A percentile compares a stretch with the other conserved stretches of the same genome.
These are phyloP conservation scores for Cercospora janseana DNA, from an alignment of 2,329 filamentous ascomycete genomes.

Conservation along the genomic window DNA sequence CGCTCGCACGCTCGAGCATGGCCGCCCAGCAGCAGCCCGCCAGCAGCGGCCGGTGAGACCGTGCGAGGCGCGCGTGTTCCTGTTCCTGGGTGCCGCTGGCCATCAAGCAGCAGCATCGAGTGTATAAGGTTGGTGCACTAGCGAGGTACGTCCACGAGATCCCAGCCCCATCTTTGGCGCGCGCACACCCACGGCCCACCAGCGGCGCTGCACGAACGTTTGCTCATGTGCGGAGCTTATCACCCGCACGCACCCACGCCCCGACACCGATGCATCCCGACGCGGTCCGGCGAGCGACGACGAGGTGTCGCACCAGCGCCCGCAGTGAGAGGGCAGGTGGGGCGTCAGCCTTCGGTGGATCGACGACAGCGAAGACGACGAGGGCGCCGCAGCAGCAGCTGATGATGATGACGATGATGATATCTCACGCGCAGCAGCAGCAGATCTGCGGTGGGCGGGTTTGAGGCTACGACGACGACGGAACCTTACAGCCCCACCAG, in stretches of 20 bases:
- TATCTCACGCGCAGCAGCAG: too few relatives aligned
- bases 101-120: too few relatives aligned
- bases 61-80: constrained; percentile 22
- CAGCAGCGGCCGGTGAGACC: not conserved
- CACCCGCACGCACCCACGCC: not conserved
- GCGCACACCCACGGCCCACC: constrained; percentile 1
- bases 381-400: constrained; percentile 9
- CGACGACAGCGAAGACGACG: constrained; percentile 8
- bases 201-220: constrained; percentile 1
- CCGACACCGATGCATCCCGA: constrained; percentile 8
- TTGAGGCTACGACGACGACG: constrained; percentile 20
- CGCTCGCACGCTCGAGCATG: not conserved
- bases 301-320: not conserved
- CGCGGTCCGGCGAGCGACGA: constrained; percentile 14
- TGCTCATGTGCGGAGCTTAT: constrained; percentile 9
- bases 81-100: constrained; percentile 8
- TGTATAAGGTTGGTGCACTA: constrained; percentile 14
- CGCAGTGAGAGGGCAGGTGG: constrained; percentile 6
- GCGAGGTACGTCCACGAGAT: constrained; percentile 22
- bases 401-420: too few relatives aligned
- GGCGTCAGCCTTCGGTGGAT: constrained; percentile 1
- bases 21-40: not conserved
- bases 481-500: constrained; percentile 20
- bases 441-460: constrained; percentile 20
- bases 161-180: constrained; percentile 17